These are phyloP conservation scores for Penicillium olsonii DNA, from an alignment of 2,329 filamentous ascomycete genomes.

Conservation along the genomic window DNA sequence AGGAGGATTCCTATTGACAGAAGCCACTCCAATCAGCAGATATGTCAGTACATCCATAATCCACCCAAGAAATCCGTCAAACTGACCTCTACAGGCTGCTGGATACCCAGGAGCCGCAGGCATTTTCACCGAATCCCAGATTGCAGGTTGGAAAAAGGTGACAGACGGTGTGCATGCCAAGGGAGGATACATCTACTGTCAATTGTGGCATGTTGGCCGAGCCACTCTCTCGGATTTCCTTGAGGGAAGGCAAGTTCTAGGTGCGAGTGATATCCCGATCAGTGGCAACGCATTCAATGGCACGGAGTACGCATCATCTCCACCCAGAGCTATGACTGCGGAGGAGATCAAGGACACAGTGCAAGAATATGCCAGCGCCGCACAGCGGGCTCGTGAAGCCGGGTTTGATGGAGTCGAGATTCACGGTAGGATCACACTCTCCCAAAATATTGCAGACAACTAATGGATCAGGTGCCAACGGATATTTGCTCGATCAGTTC, in stretches of 20 bases:
- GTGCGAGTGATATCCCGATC: slow-evolving; percentile 37
- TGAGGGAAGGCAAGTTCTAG: slow-evolving; percentile 29
- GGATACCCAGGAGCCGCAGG: slow-evolving; percentile 34
- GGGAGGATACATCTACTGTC: slow-evolving; percentile 33
- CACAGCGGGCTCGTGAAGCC: slow-evolving; percentile 46
- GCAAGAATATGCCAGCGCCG: slow-evolving; percentile 43
- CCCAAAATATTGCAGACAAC: neutral
- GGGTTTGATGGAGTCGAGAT: slow-evolving; percentile 56
- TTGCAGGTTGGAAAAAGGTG: slow-evolving; percentile 35
- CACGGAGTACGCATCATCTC: slow-evolving; percentile 28
- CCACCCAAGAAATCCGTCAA: too few species aligned
- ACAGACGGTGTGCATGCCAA: slow-evolving; percentile 36
- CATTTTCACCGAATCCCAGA: slow-evolving; percentile 32
- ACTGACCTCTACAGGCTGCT: slow-evolving; percentile 20
- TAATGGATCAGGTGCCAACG: slow-evolving; percentile 56
- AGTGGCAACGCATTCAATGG: slow-evolving; percentile 43
- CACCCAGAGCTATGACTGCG: slow-evolving; percentile 37
- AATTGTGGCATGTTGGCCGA: slow-evolving; percentile 41
- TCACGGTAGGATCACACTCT: slow-evolving; percentile 32
- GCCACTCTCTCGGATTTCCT: slow-evolving; percentile 43
- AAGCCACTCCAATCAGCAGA: slow-evolving; percentile 36
- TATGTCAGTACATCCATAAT: slow-evolving; percentile 18
- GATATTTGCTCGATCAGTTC: slow-evolving; percentile 69
- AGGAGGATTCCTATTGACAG: slow-evolving; percentile 37
- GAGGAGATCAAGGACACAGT: slow-evolving; percentile 43